Base-by-base conservation (phyloP, 2,329 filamentous ascomycete species). In the Monilinia fructigena region DNA sequence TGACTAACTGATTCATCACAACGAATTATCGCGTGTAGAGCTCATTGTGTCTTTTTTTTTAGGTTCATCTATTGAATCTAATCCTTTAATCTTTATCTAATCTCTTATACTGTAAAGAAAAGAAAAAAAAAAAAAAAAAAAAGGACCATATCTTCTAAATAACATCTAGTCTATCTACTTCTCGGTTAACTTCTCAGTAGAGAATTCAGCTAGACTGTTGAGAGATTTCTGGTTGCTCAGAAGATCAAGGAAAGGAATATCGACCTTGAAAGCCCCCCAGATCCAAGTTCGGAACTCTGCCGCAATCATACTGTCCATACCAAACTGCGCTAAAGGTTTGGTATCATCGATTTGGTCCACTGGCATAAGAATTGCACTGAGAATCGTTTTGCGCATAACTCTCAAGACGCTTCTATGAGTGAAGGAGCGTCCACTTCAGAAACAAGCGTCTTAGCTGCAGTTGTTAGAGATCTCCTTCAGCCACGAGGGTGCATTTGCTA, bases 251-350 rank as follows among this genome's bases (percentile, higher is more conserved):
- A 77, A 77, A 11, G 76, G 73, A 4, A 80, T 68, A 61, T 80
- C 76, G 3, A 79, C 70, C 40, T 71, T 73, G 63, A 78, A 76
- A 12, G 70, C 68, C 7, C 70, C 66, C 58, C 72, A 79, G 38
- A 79, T 72, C 76, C 76, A 79, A 0, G 73, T 73, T 20, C 79
- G 73, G 55, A 80, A 76, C 68, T 80, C 79, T 12, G 77, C 73
- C 0, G 74, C 78, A 47, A 80, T 73, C 77, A 81, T 79, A 63
- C 76, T 78, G 67, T 80, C 79, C 20, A 81, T 69, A 8, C 79
- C 79, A 66, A 76, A 80, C 1, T 69, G 62, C 0, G 72, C 61
- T 4, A 80, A 67, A 11, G 76, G 64, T 60, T 72, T 73, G 23
- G 63, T 52, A 4, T 53, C 62, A 12, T 75, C 72, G 3, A 78